phyloP scores from a whole-genome alignment of 805 yeast species.

The Candida xyloterini region DNA sequence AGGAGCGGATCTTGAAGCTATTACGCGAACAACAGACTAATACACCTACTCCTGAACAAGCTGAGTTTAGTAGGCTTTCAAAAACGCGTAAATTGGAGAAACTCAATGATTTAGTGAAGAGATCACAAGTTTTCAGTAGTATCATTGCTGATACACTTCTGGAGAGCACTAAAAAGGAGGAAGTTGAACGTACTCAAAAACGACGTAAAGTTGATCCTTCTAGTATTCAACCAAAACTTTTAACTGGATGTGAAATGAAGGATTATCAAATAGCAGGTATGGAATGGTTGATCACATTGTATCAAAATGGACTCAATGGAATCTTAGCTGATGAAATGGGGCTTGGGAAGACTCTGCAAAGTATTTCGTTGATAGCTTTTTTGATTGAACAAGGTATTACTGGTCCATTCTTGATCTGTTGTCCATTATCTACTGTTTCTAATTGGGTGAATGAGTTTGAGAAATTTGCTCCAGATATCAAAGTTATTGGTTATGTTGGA shows the following conservation, averaged over 20 bases:
- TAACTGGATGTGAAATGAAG: slow-evolving; percentile 62
- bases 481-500: slow-evolving; percentile 65
- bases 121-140: slow-evolving; percentile 82
- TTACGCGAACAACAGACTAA: slow-evolving; percentile 18
- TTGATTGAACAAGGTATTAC: slow-evolving; percentile 71
- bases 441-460: slow-evolving; percentile 79
- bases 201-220: slow-evolving; percentile 16
- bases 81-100: slow-evolving; percentile 61
- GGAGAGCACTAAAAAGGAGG: slow-evolving; percentile 39
- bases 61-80: slow-evolving; percentile 43
- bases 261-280: slow-evolving; percentile 87
- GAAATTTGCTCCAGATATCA: slow-evolving; percentile 69
- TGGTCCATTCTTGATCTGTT: slow-evolving; percentile 78
- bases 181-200: slow-evolving; percentile 25
- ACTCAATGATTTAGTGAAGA: slow-evolving; percentile 72
- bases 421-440: slow-evolving; percentile 79
- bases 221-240: slow-evolving; percentile 48
- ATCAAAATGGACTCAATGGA: slow-evolving; percentile 92
- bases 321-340: slow-evolving; percentile 98
- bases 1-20: slow-evolving; percentile 23
- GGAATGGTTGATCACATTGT: slow-evolving; percentile 84
- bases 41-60: slow-evolving; percentile 32
- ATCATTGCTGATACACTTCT: slow-evolving; percentile 79
- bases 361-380: slow-evolving; percentile 74
- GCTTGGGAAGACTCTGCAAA: slow-evolving; percentile 87